Conservation (phyloP, 306 rosid species). For the Vigna hirtella region DNA sequence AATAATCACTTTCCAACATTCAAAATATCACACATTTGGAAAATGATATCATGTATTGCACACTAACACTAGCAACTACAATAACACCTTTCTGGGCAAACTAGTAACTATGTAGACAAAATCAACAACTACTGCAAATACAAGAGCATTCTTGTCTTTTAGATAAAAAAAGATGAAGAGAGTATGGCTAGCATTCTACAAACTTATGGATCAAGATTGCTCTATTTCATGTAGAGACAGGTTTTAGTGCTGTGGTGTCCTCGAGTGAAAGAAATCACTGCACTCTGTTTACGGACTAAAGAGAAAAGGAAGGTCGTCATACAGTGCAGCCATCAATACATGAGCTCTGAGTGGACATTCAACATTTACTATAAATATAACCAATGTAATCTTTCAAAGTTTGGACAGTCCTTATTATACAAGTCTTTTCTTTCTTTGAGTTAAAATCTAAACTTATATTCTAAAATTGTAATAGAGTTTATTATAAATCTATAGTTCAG, state of each 20-base stretch:
- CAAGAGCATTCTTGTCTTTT: not conserved
- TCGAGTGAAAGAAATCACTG: not conserved
- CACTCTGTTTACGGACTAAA: not conserved
- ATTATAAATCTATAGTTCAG: too few species aligned
- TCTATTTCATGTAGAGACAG: not conserved
- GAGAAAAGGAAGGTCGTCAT: not conserved
- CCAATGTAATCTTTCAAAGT: not conserved
- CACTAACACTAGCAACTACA: not conserved
- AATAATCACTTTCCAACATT: not conserved
- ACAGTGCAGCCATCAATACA: not conserved
- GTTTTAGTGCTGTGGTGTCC: not conserved
- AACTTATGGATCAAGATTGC: not conserved
- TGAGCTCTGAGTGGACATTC: not conserved
- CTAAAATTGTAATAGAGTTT: too few species aligned
- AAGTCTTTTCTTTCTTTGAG: too few species aligned
- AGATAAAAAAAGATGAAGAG: not conserved
- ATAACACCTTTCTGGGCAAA: not conserved
- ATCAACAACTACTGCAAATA: not conserved
- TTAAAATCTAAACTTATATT: too few species aligned
- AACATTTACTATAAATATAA: not conserved
- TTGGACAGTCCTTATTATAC: not conserved
- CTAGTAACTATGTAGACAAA: not conserved
- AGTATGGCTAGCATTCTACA: not conserved
- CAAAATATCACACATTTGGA: not conserved
- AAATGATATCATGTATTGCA: not conserved